phyloP scores from a whole-genome alignment of 371 early-diverging fungal genomes.

The Cladochytrium tenue region DNA sequence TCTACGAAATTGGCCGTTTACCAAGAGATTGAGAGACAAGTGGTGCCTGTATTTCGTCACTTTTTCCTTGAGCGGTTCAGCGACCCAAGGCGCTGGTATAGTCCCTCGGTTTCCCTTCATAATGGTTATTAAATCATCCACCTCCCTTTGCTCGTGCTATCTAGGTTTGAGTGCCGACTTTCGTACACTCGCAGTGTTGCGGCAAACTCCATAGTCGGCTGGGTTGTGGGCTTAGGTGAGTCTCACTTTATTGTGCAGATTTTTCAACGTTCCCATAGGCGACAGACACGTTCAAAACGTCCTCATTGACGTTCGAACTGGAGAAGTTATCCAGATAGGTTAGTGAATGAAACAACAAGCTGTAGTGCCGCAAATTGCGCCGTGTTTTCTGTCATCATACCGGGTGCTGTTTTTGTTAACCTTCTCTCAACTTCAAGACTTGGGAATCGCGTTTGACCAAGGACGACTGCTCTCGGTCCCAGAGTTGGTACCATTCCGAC shows the following conservation, averaged over 20 bases:
- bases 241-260: too few relatives aligned
- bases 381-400: background rate
- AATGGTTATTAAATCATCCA: slow-evolving; percentile 57
- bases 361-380: too few relatives aligned
- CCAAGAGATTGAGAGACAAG: slow-evolving; percentile 24
- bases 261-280: slow-evolving; percentile 9
- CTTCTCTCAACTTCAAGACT: slow-evolving; percentile 55
- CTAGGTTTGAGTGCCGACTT: slow-evolving; percentile 73
- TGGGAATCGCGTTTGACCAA: slow-evolving; percentile 97
- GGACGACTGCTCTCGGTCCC: slow-evolving; percentile 88
- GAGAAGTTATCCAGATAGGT: slow-evolving; percentile 92
- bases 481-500: slow-evolving; percentile 95
- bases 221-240: slow-evolving; percentile 92
- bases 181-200: slow-evolving; percentile 88
- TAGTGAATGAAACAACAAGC: too few relatives aligned
- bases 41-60: slow-evolving; percentile 41
- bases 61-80: slow-evolving; percentile 41
- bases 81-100: slow-evolving; percentile 36
- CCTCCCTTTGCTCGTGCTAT: slow-evolving; percentile 13
- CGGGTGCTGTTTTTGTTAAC: too few relatives aligned
- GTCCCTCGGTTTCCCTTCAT: slow-evolving; percentile 16
- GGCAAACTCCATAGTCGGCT: slow-evolving; percentile 87
- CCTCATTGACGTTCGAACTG: slow-evolving; percentile 79
- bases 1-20: slow-evolving; percentile 35
- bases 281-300: slow-evolving; percentile 98